Conservation (phyloP, 208 protist genomes). For the Herpetomonas tarakana region DNA sequence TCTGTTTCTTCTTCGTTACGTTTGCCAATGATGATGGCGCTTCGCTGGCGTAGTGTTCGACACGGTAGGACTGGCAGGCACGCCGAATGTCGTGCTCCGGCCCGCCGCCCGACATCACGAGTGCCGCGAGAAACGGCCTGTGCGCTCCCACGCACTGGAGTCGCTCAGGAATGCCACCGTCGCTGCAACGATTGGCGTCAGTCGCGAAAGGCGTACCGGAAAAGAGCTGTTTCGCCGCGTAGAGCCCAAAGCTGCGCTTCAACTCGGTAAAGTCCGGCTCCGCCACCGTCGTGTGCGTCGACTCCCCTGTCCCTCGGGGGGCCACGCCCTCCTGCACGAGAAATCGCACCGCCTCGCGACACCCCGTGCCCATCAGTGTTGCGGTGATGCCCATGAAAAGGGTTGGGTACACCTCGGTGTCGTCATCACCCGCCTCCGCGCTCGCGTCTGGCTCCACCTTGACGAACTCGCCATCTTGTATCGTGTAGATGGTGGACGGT, state of each 20-base stretch:
- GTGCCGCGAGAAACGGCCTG: conserved; percentile 39
- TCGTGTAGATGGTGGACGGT: conserved; percentile 41
- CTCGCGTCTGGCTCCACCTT: conserved; percentile 22
- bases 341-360: conserved; percentile 75
- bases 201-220: conserved; percentile 10
- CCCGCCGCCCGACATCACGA: conserved; percentile 84
- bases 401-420: conserved; percentile 35
- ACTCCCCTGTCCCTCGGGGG: conserved; percentile 15
- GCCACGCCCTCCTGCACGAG: conserved; percentile 63
- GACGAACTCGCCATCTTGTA: conserved; percentile 58
- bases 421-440: conserved; percentile 6
- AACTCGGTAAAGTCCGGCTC: neutral
- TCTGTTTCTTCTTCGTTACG: neutral
- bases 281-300: neutral
- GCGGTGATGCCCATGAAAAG: conserved; percentile 76
- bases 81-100: conserved; percentile 88
- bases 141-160: conserved; percentile 6
- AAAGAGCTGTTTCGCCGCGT: neutral
- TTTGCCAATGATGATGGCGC: conserved; percentile 1
- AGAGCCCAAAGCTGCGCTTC: neutral
- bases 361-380: conserved; percentile 82
- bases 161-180: neutral
- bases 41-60: conserved; percentile 45
- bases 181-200: conserved; percentile 14
- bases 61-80: conserved; percentile 49